Conservation (phyloP, 2,329 filamentous ascomycete species). For the Sporothrix inflata region DNA sequence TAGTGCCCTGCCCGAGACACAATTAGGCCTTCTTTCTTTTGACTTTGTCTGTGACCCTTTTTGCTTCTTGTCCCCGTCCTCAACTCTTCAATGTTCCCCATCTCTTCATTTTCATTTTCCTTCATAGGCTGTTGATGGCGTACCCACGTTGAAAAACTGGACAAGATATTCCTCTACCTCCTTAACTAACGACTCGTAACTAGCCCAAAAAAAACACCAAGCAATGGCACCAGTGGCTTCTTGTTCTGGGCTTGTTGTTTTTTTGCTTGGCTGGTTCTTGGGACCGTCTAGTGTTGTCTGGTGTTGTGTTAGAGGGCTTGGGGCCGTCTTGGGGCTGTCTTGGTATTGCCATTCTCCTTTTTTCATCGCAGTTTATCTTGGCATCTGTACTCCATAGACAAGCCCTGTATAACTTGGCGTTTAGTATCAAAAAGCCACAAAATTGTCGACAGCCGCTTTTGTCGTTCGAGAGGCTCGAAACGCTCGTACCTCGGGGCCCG, state of each 20-base stretch:
- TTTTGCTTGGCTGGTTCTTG: neutral
- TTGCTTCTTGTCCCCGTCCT: too few relatives aligned
- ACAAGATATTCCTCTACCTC: neutral
- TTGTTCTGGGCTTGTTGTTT: neutral
- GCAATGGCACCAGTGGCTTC: neutral
- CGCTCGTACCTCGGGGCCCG: neutral
- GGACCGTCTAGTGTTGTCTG: neutral
- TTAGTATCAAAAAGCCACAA: neutral
- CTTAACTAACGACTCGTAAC: neutral
- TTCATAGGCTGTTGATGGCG: neutral
- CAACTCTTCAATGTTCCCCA: neutral
- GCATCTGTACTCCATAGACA: neutral
- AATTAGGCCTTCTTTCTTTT: too few relatives aligned
- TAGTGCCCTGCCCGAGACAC: slow-evolving; percentile 1
- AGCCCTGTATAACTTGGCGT: neutral
- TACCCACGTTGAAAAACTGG: neutral
- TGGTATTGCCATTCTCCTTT: slow-evolving; percentile 1
- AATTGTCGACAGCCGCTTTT: neutral
- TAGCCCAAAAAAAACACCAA: neutral
- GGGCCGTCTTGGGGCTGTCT: neutral
- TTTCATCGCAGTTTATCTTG: neutral
- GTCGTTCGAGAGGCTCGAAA: neutral
- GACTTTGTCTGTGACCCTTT: neutral
- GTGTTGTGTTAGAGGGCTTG: neutral
- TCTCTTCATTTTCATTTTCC: neutral